Base-by-base conservation (phyloP, 1,284 basidiomycete species). In the Trichosporon faecale region DNA sequence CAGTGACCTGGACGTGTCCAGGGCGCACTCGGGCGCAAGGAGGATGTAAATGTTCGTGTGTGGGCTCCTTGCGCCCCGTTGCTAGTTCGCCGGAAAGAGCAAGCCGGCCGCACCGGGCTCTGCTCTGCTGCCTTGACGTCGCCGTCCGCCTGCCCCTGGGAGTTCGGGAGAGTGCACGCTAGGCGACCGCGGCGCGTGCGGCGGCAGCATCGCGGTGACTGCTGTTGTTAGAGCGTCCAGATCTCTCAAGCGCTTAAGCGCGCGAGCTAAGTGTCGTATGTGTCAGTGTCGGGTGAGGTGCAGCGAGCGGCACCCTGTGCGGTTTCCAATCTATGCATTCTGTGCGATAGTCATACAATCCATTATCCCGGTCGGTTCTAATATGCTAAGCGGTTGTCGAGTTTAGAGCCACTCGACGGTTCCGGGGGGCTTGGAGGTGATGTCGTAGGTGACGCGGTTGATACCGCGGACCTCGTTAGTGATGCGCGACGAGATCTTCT, bases 381-480 rank as follows among this genome's bases (percentile, higher is more conserved):
- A 25, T 52, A 40, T 61, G 61, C 49, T 52, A 40, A 49, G 61
- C 21, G 49, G 9, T 4, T 52, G 49, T 52, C 49, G 49, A 23
- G 49, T 60, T 71, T 79, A 82, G 55, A 82, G 76, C 80, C 80
- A 82, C 74, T 82, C 80, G 63, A 82, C 79, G 75, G 87, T 88
- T 74, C 92, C 94, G 68, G 97, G 96, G 52, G 96, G 97, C 86
- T 99, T 99, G 72, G 92, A 95, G 16, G 96, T 97, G 72, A 99
- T 94, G 82, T 99, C 97, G 82, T 97, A 97, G 6, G 92, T 93
- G 61, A 96, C 91, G 57, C 94, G 90, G 85, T 97, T 97, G 80
- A 98, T 90, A 27, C 96, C 96, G 70, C 81, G 80, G 72, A 84
- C 82, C 85, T 99, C 97, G 84, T 99, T 99, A 60, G 97, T 99